Percentiles rank a stretch among this genome's conserved stretches.
Evolutionary conservation across 495 filamentous ascomycete genomes (phyloP).

Genomic region (Schizothecium vesticola): DNA sequence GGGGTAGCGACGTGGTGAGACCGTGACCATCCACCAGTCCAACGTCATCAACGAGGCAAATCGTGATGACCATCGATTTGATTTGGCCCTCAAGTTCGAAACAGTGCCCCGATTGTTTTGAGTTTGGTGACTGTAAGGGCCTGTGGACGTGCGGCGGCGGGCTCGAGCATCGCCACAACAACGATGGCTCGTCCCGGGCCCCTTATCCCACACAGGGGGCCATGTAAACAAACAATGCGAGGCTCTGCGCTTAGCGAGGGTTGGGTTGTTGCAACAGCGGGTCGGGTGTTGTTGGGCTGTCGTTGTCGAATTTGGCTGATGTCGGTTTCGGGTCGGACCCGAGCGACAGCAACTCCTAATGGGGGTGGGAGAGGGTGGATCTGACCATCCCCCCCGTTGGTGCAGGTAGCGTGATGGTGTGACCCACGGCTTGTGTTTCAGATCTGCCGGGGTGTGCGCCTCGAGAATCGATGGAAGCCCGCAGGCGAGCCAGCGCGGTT

Average conservation of each 20-base stretch:
- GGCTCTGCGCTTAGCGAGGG: slow-evolving; percentile 23
- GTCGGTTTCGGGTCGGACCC: not conserved
- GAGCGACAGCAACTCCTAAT: slow-evolving; percentile 1
- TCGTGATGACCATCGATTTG: not conserved
- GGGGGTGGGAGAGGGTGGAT: not conserved
- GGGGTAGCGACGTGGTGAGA: not conserved
- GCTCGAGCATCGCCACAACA: not conserved
- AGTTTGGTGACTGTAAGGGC: not conserved
- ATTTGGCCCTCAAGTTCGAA: not conserved
- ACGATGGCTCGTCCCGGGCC: not conserved
- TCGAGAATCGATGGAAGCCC: not conserved
- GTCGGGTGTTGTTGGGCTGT: not conserved
- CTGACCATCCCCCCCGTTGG: not conserved
- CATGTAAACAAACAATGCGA: slow-evolving; percentile 10
- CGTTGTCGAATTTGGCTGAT: not conserved
- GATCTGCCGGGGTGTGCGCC: slow-evolving; percentile 3
- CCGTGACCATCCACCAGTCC: not conserved
- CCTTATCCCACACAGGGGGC: not conserved
- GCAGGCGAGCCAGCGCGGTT: not conserved
- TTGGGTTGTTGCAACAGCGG: not conserved
- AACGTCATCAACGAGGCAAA: not conserved
- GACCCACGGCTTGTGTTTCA: slow-evolving; percentile 7
- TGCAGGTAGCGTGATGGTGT: not conserved
- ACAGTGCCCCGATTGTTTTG: not conserved
- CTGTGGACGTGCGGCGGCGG: not conserved